Conservation (phyloP, 179 eudicot species). For the Heliamphora pulchella region DNA sequence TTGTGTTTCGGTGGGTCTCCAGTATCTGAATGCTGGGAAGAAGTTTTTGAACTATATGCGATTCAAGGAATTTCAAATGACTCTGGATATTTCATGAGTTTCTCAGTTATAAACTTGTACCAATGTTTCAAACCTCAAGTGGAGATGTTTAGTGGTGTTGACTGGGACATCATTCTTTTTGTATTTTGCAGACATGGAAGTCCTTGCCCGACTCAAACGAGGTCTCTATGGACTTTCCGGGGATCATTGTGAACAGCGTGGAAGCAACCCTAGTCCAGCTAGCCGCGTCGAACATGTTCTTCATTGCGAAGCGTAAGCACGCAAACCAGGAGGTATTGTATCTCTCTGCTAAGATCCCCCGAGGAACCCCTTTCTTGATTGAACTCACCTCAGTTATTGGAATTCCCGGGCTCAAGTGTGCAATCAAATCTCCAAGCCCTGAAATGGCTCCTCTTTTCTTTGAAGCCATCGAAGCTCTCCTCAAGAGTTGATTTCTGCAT, state of each 20-base stretch:
- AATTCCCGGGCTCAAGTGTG: conserved; percentile 78
- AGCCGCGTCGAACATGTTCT: conserved; percentile 80
- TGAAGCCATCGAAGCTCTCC: conserved; percentile 67
- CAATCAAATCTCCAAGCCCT: conserved; percentile 81
- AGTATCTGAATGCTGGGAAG: too few relatives aligned
- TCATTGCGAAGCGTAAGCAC: conserved; percentile 88
- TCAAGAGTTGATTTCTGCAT: conserved; percentile 35
- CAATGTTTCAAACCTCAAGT: neutral
- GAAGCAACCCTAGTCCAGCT: conserved; percentile 69
- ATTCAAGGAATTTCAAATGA: neutral
- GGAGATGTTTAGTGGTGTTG: neutral
- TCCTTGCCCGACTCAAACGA: conserved; percentile 96
- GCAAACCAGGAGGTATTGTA: conserved; percentile 85
- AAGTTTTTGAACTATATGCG: too few relatives aligned
- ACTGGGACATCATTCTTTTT: conserved; percentile 4
- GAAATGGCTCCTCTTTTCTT: conserved; percentile 96
- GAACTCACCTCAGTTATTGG: conserved; percentile 78
- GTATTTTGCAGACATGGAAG: conserved; percentile 75
- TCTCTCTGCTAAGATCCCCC: conserved; percentile 86
- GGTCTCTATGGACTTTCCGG: conserved; percentile 73
- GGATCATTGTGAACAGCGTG: conserved; percentile 55
- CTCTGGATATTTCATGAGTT: neutral
- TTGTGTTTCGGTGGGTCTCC: too few relatives aligned
- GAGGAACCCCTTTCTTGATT: conserved; percentile 79
- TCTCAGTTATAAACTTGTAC: neutral